phyloP scores from a whole-genome alignment of 495 filamentous ascomycete genomes.

The Geoglossum glabrum region DNA sequence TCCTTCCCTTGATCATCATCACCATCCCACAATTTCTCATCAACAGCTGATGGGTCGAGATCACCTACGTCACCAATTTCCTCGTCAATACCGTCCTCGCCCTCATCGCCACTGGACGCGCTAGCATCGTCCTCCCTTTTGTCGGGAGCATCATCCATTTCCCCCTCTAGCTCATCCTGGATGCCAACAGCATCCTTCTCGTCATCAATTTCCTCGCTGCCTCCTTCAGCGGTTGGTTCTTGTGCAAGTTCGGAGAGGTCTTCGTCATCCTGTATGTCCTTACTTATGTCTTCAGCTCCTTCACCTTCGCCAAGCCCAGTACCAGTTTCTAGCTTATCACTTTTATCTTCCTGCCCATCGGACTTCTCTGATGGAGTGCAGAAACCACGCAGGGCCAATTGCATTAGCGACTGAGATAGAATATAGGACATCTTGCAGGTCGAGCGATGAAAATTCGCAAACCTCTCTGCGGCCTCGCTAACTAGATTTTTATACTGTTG shows the following conservation, averaged over 20 bases:
- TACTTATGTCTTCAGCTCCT: conserved; percentile 90
- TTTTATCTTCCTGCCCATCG: conserved; percentile 38
- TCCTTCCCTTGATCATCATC: conserved; percentile 63
- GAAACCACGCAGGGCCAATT: conserved; percentile 67
- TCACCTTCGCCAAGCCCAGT: conserved; percentile 93
- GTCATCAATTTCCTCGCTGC: conserved; percentile 31
- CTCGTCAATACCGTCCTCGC: conserved; percentile 56
- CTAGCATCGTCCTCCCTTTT: conserved; percentile 39
- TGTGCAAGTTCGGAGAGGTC: conserved; percentile 82
- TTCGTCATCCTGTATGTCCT: conserved; percentile 84
- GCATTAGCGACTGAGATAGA: conserved; percentile 52
- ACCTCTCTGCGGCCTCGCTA: conserved; percentile 27
- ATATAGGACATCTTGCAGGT: conserved; percentile 54
- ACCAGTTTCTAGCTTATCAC: conserved; percentile 68
- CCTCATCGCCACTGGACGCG: conserved; percentile 16
- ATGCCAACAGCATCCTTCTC: conserved; percentile 16
- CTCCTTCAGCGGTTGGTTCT: conserved; percentile 24
- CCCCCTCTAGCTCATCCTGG: conserved; percentile 40
- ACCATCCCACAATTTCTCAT: conserved; percentile 97
- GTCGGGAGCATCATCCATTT: conserved; percentile 61
- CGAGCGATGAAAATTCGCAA: conserved; percentile 38
- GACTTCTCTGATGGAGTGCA: conserved; percentile 70
- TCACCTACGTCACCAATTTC: conserved; percentile 79
- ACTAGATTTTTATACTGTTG: conserved; percentile 48
- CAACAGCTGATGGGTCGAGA: conserved; percentile 67